Percentiles rank a stretch among this genome's conserved stretches.
Conservation (phyloP, 257 asterid species). For the Nicotiana benthamiana region DNA sequence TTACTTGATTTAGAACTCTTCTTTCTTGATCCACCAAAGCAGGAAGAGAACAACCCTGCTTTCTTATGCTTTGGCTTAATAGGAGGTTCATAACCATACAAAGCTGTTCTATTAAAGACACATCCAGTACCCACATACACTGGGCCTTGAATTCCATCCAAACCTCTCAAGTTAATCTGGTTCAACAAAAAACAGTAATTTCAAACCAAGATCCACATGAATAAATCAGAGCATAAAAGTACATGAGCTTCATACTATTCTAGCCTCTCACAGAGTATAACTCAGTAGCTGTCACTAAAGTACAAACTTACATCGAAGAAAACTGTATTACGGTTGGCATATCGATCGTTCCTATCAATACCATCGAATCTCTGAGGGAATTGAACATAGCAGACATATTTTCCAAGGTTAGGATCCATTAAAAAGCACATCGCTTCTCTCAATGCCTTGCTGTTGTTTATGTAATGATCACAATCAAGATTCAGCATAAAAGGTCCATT, state of each 20-base stretch:
- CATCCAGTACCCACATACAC: constrained; percentile 97
- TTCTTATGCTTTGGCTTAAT: constrained; percentile 75
- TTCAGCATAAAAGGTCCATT: constrained; percentile 96
- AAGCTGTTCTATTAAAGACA: constrained; percentile 89
- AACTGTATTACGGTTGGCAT: constrained; percentile 93
- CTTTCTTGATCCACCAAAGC: constrained; percentile 74
- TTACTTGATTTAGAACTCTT: constrained; percentile 64
- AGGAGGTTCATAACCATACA: constrained; percentile 92
- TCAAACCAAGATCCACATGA: background rate
- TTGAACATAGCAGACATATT: constrained; percentile 92
- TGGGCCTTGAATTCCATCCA: constrained; percentile 97
- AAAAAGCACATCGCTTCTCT: constrained; percentile 95
- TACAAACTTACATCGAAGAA: constrained; percentile 80
- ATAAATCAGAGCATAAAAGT: background rate
- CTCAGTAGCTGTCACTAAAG: background rate
- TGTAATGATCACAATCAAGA: constrained; percentile 98
- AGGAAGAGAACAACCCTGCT: constrained; percentile 49
- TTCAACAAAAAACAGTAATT: constrained; percentile 8
- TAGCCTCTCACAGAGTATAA: background rate
- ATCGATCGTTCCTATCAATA: constrained; percentile 85
- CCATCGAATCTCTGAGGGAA: constrained; percentile 98
- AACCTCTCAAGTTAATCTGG: constrained; percentile 94
- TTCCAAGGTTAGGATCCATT: constrained; percentile 98
- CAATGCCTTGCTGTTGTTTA: constrained; percentile 95
- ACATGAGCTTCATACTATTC: background rate